Percentiles rank a stretch among this genome's conserved stretches.
Evolutionary conservation across 169 alveolate species (phyloP).

Genomic region (Plasmodium vinckei): DNA sequence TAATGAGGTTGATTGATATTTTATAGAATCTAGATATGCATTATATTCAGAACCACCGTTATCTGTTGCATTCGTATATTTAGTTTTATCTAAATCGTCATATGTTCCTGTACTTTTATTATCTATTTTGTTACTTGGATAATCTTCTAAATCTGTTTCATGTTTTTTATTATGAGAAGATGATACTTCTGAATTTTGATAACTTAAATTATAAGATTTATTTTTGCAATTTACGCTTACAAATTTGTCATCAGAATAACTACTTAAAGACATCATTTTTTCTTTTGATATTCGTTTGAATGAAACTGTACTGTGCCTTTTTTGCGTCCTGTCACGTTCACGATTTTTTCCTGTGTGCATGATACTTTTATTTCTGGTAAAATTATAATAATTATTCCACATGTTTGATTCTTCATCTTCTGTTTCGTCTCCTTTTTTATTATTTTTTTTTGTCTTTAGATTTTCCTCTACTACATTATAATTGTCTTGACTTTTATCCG

Average conservation of each 20-base stretch:
- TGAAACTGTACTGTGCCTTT: slow-evolving; percentile 65
- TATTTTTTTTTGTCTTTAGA: too few relatives aligned
- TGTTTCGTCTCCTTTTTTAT: too few relatives aligned
- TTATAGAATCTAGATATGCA: slow-evolving; percentile 69
- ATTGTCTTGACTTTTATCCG: slow-evolving; percentile 19
- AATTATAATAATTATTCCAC: slow-evolving; percentile 25
- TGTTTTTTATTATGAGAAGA: slow-evolving; percentile 16
- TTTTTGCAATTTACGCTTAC: background rate
- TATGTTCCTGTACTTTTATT: slow-evolving; percentile 18
- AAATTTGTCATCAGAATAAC: background rate
- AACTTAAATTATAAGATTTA: slow-evolving; percentile 4
- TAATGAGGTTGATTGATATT: slow-evolving; percentile 69
- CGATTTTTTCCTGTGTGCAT: background rate
- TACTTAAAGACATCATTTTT: slow-evolving; percentile 19
- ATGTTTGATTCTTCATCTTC: slow-evolving; percentile 21
- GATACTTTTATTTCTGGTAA: slow-evolving; percentile 21
- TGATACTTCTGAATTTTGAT: slow-evolving; percentile 12
- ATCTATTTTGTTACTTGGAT: background rate
- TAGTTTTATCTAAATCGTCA: slow-evolving; percentile 43
- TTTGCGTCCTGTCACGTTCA: slow-evolving; percentile 4
- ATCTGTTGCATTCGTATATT: slow-evolving; percentile 9
- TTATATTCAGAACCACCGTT: slow-evolving; percentile 26
- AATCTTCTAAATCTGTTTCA: slow-evolving; percentile 8
- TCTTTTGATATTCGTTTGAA: slow-evolving; percentile 74
- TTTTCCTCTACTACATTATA: slow-evolving; percentile 5